These are phyloP conservation scores for Hapsidospora chrysogenum DNA, from an alignment of 495 filamentous ascomycete species.

Conservation along the genomic window DNA sequence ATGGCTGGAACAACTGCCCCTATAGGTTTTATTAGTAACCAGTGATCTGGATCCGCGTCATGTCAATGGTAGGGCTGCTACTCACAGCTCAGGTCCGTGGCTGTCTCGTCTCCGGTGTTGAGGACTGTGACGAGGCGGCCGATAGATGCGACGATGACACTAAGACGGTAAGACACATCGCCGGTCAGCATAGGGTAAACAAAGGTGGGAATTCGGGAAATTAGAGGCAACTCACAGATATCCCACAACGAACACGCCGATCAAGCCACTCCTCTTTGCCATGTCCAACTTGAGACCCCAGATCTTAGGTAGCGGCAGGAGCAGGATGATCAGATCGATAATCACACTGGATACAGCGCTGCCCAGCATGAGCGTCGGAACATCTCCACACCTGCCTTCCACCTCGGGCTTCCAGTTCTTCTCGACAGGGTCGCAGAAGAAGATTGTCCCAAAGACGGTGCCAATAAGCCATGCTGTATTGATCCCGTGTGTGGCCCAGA, in stretches of 20 bases:
- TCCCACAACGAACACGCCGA: constrained; percentile 16
- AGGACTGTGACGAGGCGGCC: constrained; percentile 5
- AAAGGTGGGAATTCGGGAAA: no score
- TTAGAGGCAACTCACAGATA: constrained; percentile 20
- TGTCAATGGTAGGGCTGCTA: no score
- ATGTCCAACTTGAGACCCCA: constrained; percentile 14
- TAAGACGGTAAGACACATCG: no score
- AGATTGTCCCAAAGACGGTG: constrained; percentile 5
- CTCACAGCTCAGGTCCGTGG: neutral
- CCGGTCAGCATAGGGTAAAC: no score
- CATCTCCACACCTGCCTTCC: constrained; percentile 1
- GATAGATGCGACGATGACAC: constrained; percentile 5
- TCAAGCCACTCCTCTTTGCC: constrained; percentile 10
- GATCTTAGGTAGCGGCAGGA: constrained; percentile 17
- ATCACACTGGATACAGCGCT: constrained; percentile 10
- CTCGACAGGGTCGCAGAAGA: constrained; percentile 5
- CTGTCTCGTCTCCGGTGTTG: neutral
- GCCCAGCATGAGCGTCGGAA: neutral
- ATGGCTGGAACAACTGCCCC: no score
- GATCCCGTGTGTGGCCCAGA: constrained; percentile 2
- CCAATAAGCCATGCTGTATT: constrained; percentile 6
- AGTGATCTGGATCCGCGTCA: no score
- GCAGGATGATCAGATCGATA: constrained; percentile 18
- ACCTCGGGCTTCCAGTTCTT: constrained; percentile 3
- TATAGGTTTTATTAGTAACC: no score